phyloP scores from a whole-genome alignment of 768 basidiomycete species.

The Gloeostereum incarnatum region DNA sequence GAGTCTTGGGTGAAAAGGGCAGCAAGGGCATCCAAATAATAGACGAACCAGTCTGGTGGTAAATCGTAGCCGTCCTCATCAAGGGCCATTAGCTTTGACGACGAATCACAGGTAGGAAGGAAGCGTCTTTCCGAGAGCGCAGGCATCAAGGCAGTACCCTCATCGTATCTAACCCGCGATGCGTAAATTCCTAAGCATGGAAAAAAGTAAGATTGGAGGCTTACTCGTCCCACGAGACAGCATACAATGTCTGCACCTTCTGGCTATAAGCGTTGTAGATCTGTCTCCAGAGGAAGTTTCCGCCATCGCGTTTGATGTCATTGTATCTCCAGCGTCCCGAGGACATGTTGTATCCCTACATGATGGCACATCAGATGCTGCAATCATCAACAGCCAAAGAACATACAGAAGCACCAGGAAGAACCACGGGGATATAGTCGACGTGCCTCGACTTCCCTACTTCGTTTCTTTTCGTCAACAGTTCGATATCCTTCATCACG shows the following conservation, averaged over 20 bases:
- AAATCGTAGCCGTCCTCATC: not conserved
- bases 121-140: not conserved
- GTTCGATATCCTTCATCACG: constrained; percentile 1
- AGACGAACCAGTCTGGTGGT: not conserved
- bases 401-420: constrained; percentile 41
- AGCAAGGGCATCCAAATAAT: constrained; percentile 21
- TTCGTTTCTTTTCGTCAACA: constrained; percentile 22
- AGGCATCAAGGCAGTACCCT: not conserved
- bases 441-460: constrained; percentile 23
- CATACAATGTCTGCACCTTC: constrained; percentile 32
- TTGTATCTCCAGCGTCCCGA: not conserved
- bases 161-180: not conserved
- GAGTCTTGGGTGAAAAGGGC: constrained; percentile 53
- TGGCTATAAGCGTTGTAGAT: constrained; percentile 33
- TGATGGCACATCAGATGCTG: constrained; percentile 26
- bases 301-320: constrained; percentile 32
- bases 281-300: constrained; percentile 43
- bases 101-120: not conserved
- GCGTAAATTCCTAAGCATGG: not conserved
- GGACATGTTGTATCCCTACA: not conserved
- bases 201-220: not conserved
- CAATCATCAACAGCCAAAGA: constrained; percentile 35
- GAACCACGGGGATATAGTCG: constrained; percentile 44
- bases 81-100: not conserved
- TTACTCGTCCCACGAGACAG: not conserved